Base-by-base conservation (phyloP, 2,329 filamentous ascomycete species). In the Lasiodiplodia theobromae region DNA sequence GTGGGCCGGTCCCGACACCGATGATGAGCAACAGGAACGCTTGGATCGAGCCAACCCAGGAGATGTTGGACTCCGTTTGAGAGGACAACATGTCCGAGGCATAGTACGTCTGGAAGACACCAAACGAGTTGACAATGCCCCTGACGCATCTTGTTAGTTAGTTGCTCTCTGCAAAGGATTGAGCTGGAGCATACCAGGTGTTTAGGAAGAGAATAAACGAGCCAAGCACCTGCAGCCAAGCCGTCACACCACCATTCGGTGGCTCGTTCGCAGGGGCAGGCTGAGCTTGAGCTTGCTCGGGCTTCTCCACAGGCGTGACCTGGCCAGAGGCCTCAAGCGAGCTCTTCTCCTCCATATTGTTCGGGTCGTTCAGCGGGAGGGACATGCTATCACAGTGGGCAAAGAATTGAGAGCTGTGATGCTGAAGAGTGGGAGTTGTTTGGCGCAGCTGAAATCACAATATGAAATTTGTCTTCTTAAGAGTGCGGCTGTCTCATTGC, bases 21-120 rank as follows among this genome's bases (percentile, higher is more conserved):
- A 83, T 78, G 12, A 83, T 69, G 66, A 85, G 76, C 1, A 86
- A 77, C 28, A 85, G 77, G 69, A 84, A 83, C 10, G 81, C 79
- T 72, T 85, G 82, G 18, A 84, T 78, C 4, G 79, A 80, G 16
- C 84, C 84, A 62, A 86, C 83, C 84, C 83, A 85, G 28, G 82
- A 80, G 63, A 86, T 84, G 16, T 79, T 74, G 2, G 81, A 83
- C 56, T 60, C 56, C 1, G 83, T 77, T 4, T 75, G 78, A 6
- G 79, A 77, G 16, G 71, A 71, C 7, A 85, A 77, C 10, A 84
- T 74, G 4, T 75, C 76, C 12, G 75, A 77, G 67, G 83, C 78
- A 71, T 85, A 85, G 73, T 82, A 85, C 0, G 83, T 80, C 70
- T 85, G 82, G 71, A 82, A 85, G 8, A 79, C 80, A 16, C 83